Evolutionary conservation across 108 stramenopile genomes (phyloP).

Genomic region (Nannochloropsis oceanica): DNA sequence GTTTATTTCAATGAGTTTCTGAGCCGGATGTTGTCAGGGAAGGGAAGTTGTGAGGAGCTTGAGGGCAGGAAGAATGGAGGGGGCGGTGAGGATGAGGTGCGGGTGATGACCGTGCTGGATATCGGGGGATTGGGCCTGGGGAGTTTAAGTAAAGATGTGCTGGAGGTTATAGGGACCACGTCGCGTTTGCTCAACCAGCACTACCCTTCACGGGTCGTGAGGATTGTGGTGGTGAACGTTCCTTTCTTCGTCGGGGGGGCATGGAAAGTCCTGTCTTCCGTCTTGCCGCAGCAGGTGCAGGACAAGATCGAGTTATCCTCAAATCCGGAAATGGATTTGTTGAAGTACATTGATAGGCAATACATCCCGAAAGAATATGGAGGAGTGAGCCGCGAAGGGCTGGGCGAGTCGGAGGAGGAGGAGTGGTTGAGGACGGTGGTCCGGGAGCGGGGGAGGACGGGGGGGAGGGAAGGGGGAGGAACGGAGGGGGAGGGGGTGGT

Average conservation of each 20-base stretch:
- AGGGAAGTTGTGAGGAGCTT: too few species aligned
- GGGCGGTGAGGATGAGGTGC: neutral
- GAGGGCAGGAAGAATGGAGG: neutral
- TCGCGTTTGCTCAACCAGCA: constrained; percentile 13
- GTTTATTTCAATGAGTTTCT: constrained; percentile 16
- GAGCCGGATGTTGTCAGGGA: constrained; percentile 1
- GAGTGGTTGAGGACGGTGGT: neutral
- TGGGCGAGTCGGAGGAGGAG: constrained; percentile 6
- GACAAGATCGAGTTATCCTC: neutral
- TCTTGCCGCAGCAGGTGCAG: neutral
- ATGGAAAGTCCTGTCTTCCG: neutral
- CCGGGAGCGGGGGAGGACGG: neutral
- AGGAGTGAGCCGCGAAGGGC: neutral
- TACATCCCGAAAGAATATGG: neutral
- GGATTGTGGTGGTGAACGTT: constrained; percentile 16
- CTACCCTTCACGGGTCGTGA: constrained; percentile 18
- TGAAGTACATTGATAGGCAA: neutral
- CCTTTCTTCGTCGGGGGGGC: constrained; percentile 20
- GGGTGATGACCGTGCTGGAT: constrained; percentile 20
- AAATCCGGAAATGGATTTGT: neutral
- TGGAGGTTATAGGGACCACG: neutral
- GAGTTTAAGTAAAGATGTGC: constrained; percentile 3
- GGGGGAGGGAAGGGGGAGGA: neutral
- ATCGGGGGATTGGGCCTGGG: constrained; percentile 9
- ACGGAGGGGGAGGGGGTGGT: neutral